Evolutionary conservation across 805 yeast species (phyloP), one percentile per base, ranked within the genome.

Genomic region (Kurtzmaniella fragi): DNA sequence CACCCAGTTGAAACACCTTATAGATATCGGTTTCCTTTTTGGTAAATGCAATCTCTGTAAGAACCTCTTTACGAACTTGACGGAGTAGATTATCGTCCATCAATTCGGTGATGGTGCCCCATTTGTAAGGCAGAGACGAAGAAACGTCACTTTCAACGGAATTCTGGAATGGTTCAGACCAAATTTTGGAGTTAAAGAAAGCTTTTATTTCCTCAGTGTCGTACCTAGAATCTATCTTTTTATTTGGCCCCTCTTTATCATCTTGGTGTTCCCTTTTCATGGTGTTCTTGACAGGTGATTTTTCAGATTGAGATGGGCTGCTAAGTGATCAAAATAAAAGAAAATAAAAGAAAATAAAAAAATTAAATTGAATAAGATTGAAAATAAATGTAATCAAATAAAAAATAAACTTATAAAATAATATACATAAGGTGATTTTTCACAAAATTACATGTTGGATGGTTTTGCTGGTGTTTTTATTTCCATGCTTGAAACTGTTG

Each of bases 11-110:
- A 64, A 64, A 80, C 25, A 91, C 95, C 59, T 87, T 90, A 62
- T 93, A 93, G 46, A 93, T 93, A 57, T 93, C 99, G 0, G 99
- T 93, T 61, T 95, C 99, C 60, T 95, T 93, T 50, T 82, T 79
- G 8, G 98, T 89, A 69, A 95, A 93, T 32, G 86, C 93, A 44
- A 93, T 82, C 53, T 89, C 84, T 2, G 71, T 64, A 47, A 86
- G 74, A 17, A 95, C 89, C 59, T 93, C 99, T 41, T 77, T 77
- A 36, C 98, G 75, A 1, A 95, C 98, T 25, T 75, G 73, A 45
- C 93, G 68, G 39, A 93, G 64, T 29, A 95, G 63, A 1, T 79
- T 76, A 47, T 91, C 95, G 55, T 90, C 78, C 31, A 93, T 71
- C 34, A 93, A 65, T 27, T 80, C 74, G 16, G 67, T 70, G 35